Base-by-base conservation (phyloP, 306 rosid genomes). In the Astragalus glycyphyllos region DNA sequence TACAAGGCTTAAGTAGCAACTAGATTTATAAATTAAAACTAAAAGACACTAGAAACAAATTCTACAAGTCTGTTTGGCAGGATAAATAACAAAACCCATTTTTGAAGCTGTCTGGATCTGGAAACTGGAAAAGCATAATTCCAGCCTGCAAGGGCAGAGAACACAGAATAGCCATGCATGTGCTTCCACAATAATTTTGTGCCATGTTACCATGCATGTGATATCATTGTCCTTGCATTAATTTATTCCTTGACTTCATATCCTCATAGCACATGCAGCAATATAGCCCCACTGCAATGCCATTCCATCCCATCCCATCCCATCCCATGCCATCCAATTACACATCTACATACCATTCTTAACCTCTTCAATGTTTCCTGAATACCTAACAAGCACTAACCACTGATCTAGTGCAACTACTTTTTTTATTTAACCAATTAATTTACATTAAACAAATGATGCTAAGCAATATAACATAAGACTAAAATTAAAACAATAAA, bases 391-490 rank as follows among this genome's bases (percentile, higher is more conserved):
- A 71, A 63, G 66, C 75, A 79, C 75, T 58, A 62, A 61, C 46
- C 46, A 68, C 55, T 45, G 51, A 47, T 64, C 73, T 49, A 61
- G 51, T 74, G 41, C 80, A 55, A 56, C 81, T 50, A 79, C 71
- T 65, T 74, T 68, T 20, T 14, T 77, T 82, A 77, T 82, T 83
- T 74, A 48, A 77, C 55, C 75, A 72, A 80, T 70, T 73, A 72
- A 84, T 83, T 78, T 83, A 88, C 92, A 78, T 20, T 58, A 50
- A 72, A 77, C 77, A 68, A 81, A 80, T 74, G 54, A 56, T 71
- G 85, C 65, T 62, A 88, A 69, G 77, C 62, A 79, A 70, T 78
- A 65, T 71, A 70, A 55, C 76, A 73, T 69, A 41, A 68, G 57
- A 49, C 79, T 73, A 74, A 17, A 73, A 81, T 6, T 58, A 55